Evolutionary conservation across 176 grass and related monocot genomes (phyloP).

Genomic region (Cymbopogon citratus): DNA sequence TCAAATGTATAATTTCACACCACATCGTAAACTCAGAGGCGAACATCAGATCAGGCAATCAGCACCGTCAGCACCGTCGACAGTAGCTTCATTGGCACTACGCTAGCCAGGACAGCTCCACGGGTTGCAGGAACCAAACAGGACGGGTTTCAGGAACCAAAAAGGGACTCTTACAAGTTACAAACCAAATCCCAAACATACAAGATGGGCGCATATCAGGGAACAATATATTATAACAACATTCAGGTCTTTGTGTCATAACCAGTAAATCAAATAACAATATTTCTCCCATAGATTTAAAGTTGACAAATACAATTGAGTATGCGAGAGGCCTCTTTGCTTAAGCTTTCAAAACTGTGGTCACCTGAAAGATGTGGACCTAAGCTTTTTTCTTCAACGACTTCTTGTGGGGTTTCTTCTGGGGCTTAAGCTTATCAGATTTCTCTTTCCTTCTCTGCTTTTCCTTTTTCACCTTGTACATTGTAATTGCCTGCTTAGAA

Average conservation of each 20-base stretch:
- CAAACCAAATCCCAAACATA: background rate
- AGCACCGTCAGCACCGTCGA: background rate
- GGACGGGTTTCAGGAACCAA: too few relatives aligned
- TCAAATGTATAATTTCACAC: background rate
- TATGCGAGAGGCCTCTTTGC: background rate
- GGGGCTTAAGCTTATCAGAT: conserved; percentile 48
- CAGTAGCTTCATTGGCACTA: background rate
- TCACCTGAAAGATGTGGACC: background rate
- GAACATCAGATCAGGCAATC: background rate
- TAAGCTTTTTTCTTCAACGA: conserved; percentile 58
- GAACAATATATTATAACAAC: conserved; percentile 7
- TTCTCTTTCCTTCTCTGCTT: conserved; percentile 59
- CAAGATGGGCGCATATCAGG: background rate
- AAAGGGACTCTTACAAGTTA: background rate
- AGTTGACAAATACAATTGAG: conserved; percentile 8
- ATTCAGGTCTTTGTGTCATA: conserved; percentile 17
- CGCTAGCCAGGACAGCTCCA: too few relatives aligned
- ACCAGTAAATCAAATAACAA: conserved; percentile 23
- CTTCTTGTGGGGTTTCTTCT: conserved; percentile 66
- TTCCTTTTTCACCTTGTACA: conserved; percentile 76
- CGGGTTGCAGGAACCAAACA: too few relatives aligned
- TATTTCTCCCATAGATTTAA: conserved; percentile 21
- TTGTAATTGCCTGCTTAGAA: conserved; percentile 57
- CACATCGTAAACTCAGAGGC: background rate
- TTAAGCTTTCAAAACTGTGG: conserved; percentile 6